Evolutionary conservation across 2,329 filamentous ascomycete genomes (phyloP).

Genomic region (Diatrype stigma): DNA sequence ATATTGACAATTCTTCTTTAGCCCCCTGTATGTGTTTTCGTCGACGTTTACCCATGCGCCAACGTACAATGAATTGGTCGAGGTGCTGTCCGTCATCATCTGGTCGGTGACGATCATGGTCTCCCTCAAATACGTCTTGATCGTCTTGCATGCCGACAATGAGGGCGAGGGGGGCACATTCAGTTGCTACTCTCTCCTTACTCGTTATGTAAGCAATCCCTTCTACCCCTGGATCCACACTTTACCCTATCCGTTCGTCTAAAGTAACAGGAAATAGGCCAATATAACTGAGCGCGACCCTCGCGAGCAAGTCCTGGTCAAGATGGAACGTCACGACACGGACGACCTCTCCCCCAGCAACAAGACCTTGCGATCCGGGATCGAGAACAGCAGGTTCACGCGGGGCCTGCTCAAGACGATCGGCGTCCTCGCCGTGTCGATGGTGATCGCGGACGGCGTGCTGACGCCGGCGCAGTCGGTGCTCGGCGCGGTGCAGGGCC

Average conservation of each 20-base stretch:
- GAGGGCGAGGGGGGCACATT: slow-evolving; percentile 70
- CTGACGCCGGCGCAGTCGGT: slow-evolving; percentile 68
- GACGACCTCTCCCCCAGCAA: slow-evolving; percentile 51
- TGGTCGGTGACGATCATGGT: slow-evolving; percentile 68
- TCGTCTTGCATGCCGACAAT: slow-evolving; percentile 63
- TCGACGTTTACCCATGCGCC: slow-evolving; percentile 59
- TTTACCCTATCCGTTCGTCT: no score
- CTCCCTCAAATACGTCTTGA: slow-evolving; percentile 63
- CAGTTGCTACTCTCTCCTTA: slow-evolving; percentile 60
- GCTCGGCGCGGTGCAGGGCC: slow-evolving; percentile 63
- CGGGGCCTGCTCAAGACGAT: slow-evolving; percentile 55
- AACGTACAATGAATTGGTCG: slow-evolving; percentile 54
- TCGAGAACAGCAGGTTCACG: slow-evolving; percentile 53
- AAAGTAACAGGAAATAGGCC: slow-evolving; percentile 31
- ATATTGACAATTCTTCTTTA: slow-evolving; percentile 28
- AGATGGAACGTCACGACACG: slow-evolving; percentile 55
- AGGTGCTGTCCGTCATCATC: slow-evolving; percentile 63
- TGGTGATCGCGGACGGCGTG: slow-evolving; percentile 64
- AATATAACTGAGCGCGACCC: slow-evolving; percentile 59
- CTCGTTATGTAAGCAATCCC: slow-evolving; percentile 44
- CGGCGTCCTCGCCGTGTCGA: slow-evolving; percentile 61
- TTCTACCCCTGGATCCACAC: background rate
- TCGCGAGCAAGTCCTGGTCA: slow-evolving; percentile 48
- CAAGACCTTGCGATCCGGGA: slow-evolving; percentile 47
- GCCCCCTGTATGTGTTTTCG: slow-evolving; percentile 67